Evolutionary conservation across 176 grass and related monocot genomes (phyloP).

Genomic region (Triticum monococcum): DNA sequence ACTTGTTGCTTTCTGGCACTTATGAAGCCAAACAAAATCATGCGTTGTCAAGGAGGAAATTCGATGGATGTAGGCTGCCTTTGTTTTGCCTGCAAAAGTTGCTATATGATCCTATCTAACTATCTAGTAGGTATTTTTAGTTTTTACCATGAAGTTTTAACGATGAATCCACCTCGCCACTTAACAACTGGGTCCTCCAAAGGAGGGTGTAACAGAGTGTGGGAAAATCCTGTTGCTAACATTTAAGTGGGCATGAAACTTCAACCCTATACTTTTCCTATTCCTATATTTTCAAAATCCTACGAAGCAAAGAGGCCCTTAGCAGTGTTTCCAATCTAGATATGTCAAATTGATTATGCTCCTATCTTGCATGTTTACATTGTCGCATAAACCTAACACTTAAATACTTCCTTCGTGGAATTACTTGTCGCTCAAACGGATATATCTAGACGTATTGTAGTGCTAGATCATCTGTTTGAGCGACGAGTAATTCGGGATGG

Average conservation of each 20-base stretch:
- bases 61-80: background rate
- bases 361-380: background rate
- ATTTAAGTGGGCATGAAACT: too few species aligned
- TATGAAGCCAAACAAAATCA: background rate
- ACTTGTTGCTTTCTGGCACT: background rate
- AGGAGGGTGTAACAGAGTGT: too few species aligned
- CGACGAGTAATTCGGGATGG: too few species aligned
- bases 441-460: too few species aligned
- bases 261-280: too few species aligned
- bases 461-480: too few species aligned
- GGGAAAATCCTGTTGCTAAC: too few species aligned
- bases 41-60: background rate
- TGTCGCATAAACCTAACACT: background rate
- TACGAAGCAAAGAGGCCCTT: too few species aligned
- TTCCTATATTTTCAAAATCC: too few species aligned
- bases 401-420: too few species aligned
- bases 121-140: background rate
- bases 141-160: background rate
- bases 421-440: too few species aligned
- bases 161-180: background rate
- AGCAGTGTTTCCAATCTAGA: too few species aligned
- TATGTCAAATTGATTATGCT: background rate
- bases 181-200: background rate
- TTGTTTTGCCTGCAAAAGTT: background rate
- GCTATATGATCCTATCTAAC: background rate